A percentile compares a stretch with the other conserved stretches of the same genome.
phyloP scores from a whole-genome alignment of 108 stramenopile genomes.

The Fistulifera pelliculosa region DNA sequence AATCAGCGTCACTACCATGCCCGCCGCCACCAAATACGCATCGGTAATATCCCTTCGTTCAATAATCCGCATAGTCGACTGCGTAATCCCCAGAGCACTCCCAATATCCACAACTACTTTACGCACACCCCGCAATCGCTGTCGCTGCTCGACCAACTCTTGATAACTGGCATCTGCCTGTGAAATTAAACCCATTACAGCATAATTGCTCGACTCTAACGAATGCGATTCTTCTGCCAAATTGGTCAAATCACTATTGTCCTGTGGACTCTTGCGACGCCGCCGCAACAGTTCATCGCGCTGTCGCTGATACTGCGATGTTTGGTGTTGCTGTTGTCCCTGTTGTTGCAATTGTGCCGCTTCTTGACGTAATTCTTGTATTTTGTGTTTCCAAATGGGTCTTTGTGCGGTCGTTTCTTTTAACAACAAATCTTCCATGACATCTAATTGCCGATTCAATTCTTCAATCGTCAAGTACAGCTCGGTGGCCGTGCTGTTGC shows the following conservation, averaged over 20 bases:
- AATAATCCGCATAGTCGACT: slow-evolving; percentile 79
- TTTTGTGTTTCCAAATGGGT: slow-evolving; percentile 79
- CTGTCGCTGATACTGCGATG: slow-evolving; percentile 44
- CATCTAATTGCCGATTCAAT: slow-evolving; percentile 54
- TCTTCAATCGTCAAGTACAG: slow-evolving; percentile 72
- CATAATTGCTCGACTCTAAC: slow-evolving; percentile 43
- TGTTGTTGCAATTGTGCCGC: slow-evolving; percentile 40
- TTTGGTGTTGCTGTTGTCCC: slow-evolving; percentile 24
- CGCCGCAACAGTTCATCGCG: slow-evolving; percentile 65
- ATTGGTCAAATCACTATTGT: slow-evolving; percentile 43
- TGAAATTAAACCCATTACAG: slow-evolving; percentile 62
- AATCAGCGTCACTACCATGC: slow-evolving; percentile 63
- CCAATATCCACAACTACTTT: slow-evolving; percentile 60
- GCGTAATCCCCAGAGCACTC: slow-evolving; percentile 60
- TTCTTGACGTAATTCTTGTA: slow-evolving; percentile 67
- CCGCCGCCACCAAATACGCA: slow-evolving; percentile 77
- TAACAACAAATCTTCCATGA: slow-evolving; percentile 58
- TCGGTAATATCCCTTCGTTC: slow-evolving; percentile 82
- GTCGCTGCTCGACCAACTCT: slow-evolving; percentile 50
- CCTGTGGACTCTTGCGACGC: slow-evolving; percentile 21
- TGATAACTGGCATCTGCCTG: slow-evolving; percentile 52
- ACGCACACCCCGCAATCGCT: slow-evolving; percentile 55
- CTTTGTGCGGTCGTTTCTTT: slow-evolving; percentile 75
- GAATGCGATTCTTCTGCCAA: slow-evolving; percentile 64
- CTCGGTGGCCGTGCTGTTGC: slow-evolving; percentile 35